These are phyloP conservation scores for Graphium sp. DNA, from an alignment of 2,329 filamentous ascomycete genomes.

Conservation along the genomic window DNA sequence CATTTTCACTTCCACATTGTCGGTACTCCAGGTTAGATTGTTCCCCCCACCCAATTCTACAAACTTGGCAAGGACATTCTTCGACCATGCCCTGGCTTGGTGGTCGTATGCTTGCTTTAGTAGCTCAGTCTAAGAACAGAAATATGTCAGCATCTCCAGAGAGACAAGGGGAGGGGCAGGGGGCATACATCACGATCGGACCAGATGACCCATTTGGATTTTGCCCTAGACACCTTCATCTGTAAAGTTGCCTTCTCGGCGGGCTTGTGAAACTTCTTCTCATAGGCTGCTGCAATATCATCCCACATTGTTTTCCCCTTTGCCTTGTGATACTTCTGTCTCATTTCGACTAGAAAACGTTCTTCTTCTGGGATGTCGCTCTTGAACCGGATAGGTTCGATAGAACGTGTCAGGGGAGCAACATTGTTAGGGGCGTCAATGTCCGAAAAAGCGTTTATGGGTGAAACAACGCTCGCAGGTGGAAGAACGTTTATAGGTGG, in stretches of 20 bases:
- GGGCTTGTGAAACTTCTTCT: slow-evolving; percentile 14
- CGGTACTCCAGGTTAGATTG: slow-evolving; percentile 29
- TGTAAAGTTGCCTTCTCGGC: slow-evolving; percentile 32
- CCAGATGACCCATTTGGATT: slow-evolving; percentile 31
- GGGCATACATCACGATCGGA: slow-evolving; percentile 28
- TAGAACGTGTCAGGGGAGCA: too few relatives aligned
- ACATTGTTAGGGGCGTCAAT: too few relatives aligned
- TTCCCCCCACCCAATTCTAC: slow-evolving; percentile 30
- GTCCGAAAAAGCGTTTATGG: too few relatives aligned
- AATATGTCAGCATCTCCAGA: slow-evolving; percentile 2
- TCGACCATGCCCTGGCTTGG: slow-evolving; percentile 24
- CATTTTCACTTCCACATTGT: slow-evolving; percentile 31
- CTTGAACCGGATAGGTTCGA: slow-evolving; percentile 20
- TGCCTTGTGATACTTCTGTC: slow-evolving; percentile 23
- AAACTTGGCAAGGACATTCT: slow-evolving; percentile 23
- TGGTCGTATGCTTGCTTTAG: slow-evolving; percentile 20
- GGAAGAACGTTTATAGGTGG: too few relatives aligned
- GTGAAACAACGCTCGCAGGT: too few relatives aligned
- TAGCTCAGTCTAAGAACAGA: slow-evolving; percentile 17
- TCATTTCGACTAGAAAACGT: slow-evolving; percentile 29
- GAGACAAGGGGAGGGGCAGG: not conserved
- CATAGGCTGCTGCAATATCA: slow-evolving; percentile 27
- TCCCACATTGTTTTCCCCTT: slow-evolving; percentile 44
- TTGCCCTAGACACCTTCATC: slow-evolving; percentile 36
- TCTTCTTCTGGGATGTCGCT: slow-evolving; percentile 28